A percentile compares a stretch with the other conserved stretches of the same genome.
Conservation (phyloP, 192 early-diverging fungal species). For the Coemansia furcata region DNA sequence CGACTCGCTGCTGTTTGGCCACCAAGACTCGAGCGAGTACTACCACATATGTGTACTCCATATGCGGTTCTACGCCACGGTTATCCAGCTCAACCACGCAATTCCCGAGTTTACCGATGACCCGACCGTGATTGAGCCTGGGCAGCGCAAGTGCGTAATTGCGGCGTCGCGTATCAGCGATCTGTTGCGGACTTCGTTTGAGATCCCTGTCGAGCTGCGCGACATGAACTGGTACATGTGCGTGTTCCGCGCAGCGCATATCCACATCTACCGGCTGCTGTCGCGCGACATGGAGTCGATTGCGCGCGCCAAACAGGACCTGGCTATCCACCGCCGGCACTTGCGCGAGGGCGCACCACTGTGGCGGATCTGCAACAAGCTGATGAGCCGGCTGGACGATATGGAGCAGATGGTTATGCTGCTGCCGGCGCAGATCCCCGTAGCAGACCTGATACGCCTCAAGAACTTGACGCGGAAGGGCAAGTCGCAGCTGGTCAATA, state of each 20-base stretch:
- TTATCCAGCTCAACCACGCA: constrained; percentile 53
- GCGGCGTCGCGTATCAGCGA: constrained; percentile 50
- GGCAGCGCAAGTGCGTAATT: constrained; percentile 53
- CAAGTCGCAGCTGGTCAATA: constrained; percentile 50
- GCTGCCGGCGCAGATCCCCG: constrained; percentile 48
- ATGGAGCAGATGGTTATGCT: constrained; percentile 57
- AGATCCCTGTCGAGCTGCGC: constrained; percentile 42
- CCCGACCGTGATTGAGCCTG: constrained; percentile 36
- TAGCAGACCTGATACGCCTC: constrained; percentile 42
- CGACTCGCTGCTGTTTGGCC: constrained; percentile 36
- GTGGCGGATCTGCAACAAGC: constrained; percentile 53
- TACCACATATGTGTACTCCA: constrained; percentile 44
- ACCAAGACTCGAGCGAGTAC: constrained; percentile 35
- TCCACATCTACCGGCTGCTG: constrained; percentile 47
- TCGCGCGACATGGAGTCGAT: constrained; percentile 44
- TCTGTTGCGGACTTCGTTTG: constrained; percentile 45
- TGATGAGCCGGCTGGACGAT: constrained; percentile 48
- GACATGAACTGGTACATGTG: constrained; percentile 58
- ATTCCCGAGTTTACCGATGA: constrained; percentile 53
- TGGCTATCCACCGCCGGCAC: constrained; percentile 49
- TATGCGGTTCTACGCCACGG: constrained; percentile 46
- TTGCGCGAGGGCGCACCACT: constrained; percentile 47
- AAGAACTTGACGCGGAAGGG: constrained; percentile 47
- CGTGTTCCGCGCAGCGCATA: constrained; percentile 49
- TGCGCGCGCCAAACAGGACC: constrained; percentile 48